Evolutionary conservation across 768 basidiomycete species (phyloP), one percentile per base, ranked within the genome.

Genomic region (Pleurotus giganteus): DNA sequence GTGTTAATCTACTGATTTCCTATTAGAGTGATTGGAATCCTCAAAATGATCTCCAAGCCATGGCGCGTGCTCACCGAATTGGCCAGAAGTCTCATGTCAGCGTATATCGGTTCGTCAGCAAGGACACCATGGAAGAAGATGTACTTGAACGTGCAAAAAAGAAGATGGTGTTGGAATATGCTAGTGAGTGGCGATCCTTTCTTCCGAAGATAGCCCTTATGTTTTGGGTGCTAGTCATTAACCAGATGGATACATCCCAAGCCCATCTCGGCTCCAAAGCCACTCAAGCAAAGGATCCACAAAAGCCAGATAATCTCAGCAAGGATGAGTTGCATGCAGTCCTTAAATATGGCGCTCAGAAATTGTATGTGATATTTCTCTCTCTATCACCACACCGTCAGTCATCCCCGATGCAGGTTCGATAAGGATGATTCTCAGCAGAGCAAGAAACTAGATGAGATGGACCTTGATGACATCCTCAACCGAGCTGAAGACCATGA

Each of bases 101-200:
- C 66, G 97, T 99, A 45, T 98, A 98, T 70, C 89, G 96, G 24
- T 94, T 98, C 68, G 94, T 99, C 65, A 95, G 93, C 66, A 98
- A 98, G 73, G 97, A 98, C 65, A 98, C 96, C 17, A 97, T 98
- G 86, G 97, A 98, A 72, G 97, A 98, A 73, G 97, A 98, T 65
- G 90, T 98, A 17, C 82, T 99, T 43, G 96, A 99, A 74, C 83
- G 96, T 49, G 97, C 97, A 9, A 95, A 95, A 81, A 92, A 94
- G 78, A 98, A 99, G 78, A 98, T 98, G 97, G 94, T 98, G 41
- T 77, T 99, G 59, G 97, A 99, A 71, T 97, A 98, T 77, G 97
- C 97, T 39, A 98, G 95, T 98, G 71, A 67, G 94, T 89, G 47
- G 56, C 51, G 53, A 43, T 29, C 28, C 4, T 41, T 26, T 24